phyloP scores from a whole-genome alignment of 257 asterid genomes.

The Capsicum pubescens region DNA sequence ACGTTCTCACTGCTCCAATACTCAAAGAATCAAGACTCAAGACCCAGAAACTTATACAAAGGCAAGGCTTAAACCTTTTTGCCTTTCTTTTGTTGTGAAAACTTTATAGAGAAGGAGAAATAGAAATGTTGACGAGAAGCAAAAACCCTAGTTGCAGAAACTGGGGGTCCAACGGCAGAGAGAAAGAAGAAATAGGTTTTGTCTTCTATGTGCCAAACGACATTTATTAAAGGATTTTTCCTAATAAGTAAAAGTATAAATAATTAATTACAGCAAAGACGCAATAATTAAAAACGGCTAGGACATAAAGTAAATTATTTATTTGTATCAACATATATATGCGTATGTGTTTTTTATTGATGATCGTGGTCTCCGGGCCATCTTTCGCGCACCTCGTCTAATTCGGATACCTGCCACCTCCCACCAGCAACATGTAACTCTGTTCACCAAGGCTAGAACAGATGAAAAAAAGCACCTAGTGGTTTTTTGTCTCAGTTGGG shows the following conservation, averaged over 20 bases:
- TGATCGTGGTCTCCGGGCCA: no score
- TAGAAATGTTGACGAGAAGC: conserved; percentile 9
- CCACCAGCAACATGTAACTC: no score
- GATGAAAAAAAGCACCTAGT: no score
- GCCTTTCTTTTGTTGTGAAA: not conserved
- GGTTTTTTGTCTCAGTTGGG: no score
- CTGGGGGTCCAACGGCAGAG: not conserved
- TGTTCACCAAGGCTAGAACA: no score
- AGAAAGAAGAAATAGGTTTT: not conserved
- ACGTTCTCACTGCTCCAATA: not conserved
- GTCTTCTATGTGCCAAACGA: not conserved
- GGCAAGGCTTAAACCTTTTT: not conserved
- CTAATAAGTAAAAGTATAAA: no score
- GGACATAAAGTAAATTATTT: not conserved
- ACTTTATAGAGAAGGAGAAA: not conserved
- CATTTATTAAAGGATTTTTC: not conserved
- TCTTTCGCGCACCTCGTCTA: no score
- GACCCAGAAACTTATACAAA: not conserved
- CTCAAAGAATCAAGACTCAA: not conserved
- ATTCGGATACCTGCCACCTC: no score
- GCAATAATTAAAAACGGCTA: no score
- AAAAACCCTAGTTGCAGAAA: conserved; percentile 13
- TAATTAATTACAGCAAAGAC: no score
- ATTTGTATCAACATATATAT: not conserved
- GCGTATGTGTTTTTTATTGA: no score